A percentile compares a stretch with the other conserved stretches of the same genome.
Conservation (phyloP, 2,329 filamentous ascomycete genomes). For the Aspergillus phoenicis region DNA sequence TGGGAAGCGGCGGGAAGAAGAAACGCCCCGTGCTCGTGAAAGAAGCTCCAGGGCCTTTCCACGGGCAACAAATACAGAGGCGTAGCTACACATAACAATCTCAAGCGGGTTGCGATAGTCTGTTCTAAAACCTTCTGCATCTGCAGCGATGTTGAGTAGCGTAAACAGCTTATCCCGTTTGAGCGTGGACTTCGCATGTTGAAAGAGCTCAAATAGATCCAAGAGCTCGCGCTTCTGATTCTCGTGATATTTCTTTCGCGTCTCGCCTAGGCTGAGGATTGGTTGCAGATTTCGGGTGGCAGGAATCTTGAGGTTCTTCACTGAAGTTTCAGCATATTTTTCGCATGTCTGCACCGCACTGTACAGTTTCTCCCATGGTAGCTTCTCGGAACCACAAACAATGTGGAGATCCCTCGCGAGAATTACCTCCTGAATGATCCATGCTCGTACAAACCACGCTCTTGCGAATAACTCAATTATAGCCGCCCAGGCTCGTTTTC, state of each 20-base stretch:
- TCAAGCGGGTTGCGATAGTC: background rate
- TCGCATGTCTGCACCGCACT: background rate
- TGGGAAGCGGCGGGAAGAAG: background rate
- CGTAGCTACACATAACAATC: background rate
- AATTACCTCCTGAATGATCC: background rate
- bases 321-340: background rate
- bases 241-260: background rate
- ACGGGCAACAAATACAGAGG: background rate
- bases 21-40: background rate
- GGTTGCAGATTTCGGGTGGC: background rate
- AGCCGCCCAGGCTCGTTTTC: background rate
- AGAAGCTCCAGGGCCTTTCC: background rate
- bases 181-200: background rate
- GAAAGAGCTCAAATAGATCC: background rate
- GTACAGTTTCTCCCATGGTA: background rate
- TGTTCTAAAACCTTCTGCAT: background rate
- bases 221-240: background rate
- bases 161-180: background rate
- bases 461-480: background rate
- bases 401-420: background rate
- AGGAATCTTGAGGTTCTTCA: background rate
- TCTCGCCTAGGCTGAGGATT: background rate
- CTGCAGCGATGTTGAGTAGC: background rate
- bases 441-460: background rate
- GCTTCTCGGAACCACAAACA: background rate